Percentiles rank a stretch among this genome's conserved stretches.
These are phyloP conservation scores for Aspergillus viridinutans DNA, from an alignment of 2,329 filamentous ascomycete genomes.

Conservation along the genomic window DNA sequence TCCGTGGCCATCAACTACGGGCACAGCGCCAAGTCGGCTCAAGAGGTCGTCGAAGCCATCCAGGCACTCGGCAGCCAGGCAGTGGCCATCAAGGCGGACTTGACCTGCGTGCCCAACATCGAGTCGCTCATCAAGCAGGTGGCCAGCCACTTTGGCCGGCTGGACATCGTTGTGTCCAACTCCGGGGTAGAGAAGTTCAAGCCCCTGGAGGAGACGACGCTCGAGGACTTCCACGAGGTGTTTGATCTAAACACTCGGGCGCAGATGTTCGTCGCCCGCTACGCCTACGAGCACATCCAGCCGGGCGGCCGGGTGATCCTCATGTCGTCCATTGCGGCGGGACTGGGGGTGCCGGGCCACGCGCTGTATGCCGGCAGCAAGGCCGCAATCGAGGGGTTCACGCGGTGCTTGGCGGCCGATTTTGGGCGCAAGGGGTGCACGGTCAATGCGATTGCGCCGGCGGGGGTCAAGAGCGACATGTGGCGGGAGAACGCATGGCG, in stretches of 20 bases:
- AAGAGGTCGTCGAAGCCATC: conserved; percentile 63
- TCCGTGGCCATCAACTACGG: conserved; percentile 44
- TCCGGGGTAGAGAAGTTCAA: conserved; percentile 37
- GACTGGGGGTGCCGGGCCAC: conserved; percentile 44
- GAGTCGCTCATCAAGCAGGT: conserved; percentile 60
- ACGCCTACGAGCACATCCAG: conserved; percentile 66
- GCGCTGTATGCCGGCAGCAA: conserved; percentile 56
- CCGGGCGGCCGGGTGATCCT: conserved; percentile 69
- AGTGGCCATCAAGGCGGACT: conserved; percentile 63
- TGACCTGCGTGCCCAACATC: conserved; percentile 61
- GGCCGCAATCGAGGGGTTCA: conserved; percentile 58
- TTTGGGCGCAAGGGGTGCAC: conserved; percentile 55
- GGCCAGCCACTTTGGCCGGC: conserved; percentile 59
- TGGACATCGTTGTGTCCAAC: conserved; percentile 59
- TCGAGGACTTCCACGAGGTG: conserved; percentile 46
- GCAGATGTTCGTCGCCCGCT: conserved; percentile 61
- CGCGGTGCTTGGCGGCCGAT: conserved; percentile 56
- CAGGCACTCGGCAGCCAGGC: conserved; percentile 61
- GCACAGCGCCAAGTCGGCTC: conserved; percentile 60
- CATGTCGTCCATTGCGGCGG: conserved; percentile 57
- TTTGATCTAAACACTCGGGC: conserved; percentile 60
- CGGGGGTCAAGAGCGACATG: conserved; percentile 64
- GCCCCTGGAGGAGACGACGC: conserved; percentile 24
- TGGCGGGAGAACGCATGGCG: conserved; percentile 67
- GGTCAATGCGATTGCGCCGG: conserved; percentile 58